phyloP scores from a whole-genome alignment of 73 alveolate genomes.

The Tetrahymena thermophila region DNA sequence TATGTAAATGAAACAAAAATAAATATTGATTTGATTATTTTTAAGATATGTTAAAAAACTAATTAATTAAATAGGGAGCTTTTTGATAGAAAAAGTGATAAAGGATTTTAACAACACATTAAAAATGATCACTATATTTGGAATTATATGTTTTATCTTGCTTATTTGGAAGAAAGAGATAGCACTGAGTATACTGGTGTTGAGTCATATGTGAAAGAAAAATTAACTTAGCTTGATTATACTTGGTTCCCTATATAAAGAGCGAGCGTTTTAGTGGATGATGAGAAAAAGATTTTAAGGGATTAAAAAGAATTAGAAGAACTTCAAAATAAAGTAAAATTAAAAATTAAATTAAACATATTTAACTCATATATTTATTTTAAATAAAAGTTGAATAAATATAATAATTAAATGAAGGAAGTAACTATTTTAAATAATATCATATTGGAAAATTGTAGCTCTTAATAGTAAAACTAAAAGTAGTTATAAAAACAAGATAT shows the following conservation, averaged over 20 bases:
- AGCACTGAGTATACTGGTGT: constrained; percentile 23
- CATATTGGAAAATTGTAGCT: neutral
- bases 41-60: neutral
- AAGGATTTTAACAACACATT: constrained; percentile 70
- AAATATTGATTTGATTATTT: too few species aligned
- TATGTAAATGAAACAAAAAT: too few species aligned
- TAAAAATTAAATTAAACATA: neutral
- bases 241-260: constrained; percentile 10
- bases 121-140: constrained; percentile 66
- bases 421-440: neutral
- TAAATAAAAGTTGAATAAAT: neutral
- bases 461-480: neutral
- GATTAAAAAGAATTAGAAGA: neutral
- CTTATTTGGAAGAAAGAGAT: constrained; percentile 14
- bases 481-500: neutral
- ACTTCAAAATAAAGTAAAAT: neutral
- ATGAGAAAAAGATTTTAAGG: neutral
- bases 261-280: constrained; percentile 21
- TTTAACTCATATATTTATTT: neutral
- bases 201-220: constrained; percentile 6
- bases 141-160: constrained; percentile 7
- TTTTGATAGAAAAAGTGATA: constrained; percentile 66
- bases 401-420: neutral
- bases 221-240: neutral
- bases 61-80: constrained; percentile 67